Conservation (phyloP, 1,139 yeast genomes). For the Yamadazyma membranifaciens region DNA sequence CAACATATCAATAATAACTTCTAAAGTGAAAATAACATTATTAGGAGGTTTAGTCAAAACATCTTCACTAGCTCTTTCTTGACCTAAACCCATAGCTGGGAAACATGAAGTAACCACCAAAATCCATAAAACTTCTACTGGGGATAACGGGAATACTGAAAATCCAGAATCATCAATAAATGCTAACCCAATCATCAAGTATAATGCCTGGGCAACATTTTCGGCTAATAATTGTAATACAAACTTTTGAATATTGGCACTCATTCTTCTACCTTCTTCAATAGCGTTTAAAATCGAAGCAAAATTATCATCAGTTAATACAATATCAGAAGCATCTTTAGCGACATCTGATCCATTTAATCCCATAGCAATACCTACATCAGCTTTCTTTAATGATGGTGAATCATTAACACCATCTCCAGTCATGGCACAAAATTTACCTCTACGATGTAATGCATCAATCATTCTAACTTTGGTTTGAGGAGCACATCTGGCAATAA, state of each 20-base stretch:
- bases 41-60: slow-evolving; percentile 67
- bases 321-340: slow-evolving; percentile 76
- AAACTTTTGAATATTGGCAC: slow-evolving; percentile 76
- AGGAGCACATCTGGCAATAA: slow-evolving; percentile 84
- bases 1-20: slow-evolving; percentile 70
- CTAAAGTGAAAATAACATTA: slow-evolving; percentile 65
- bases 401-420: slow-evolving; percentile 89
- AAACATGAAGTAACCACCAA: slow-evolving; percentile 76
- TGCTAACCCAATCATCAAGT: slow-evolving; percentile 68
- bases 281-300: slow-evolving; percentile 75
- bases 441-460: slow-evolving; percentile 74
- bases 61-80: slow-evolving; percentile 66
- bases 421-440: slow-evolving; percentile 77
- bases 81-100: slow-evolving; percentile 87
- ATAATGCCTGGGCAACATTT: slow-evolving; percentile 75
- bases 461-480: slow-evolving; percentile 83
- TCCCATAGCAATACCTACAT: slow-evolving; percentile 89
- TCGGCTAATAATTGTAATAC: slow-evolving; percentile 78
- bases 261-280: slow-evolving; percentile 83
- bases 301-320: slow-evolving; percentile 72
- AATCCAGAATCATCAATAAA: slow-evolving; percentile 57
- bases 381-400: slow-evolving; percentile 76
- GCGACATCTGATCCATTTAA: slow-evolving; percentile 81
- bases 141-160: slow-evolving; percentile 76
- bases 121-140: slow-evolving; percentile 80